Percentiles rank a stretch among this genome's conserved stretches.
Conservation (phyloP, 495 filamentous ascomycete species). For the Penicillium soppii region DNA sequence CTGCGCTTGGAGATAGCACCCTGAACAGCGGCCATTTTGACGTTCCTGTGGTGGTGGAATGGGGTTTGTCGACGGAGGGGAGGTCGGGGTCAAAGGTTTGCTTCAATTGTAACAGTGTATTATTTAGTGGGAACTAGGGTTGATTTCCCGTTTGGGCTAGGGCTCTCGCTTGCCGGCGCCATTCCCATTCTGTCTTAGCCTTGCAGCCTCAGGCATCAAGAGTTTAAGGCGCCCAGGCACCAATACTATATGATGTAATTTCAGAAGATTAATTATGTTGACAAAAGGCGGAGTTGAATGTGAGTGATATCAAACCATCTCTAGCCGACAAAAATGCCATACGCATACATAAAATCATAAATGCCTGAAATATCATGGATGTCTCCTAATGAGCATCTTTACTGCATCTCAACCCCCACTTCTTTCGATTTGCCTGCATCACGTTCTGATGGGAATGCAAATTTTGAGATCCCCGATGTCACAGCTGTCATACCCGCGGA, state of each 20-base stretch:
- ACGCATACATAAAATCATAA: constrained; percentile 2
- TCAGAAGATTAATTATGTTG: background rate
- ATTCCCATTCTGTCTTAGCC: constrained; percentile 21
- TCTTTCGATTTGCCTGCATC: constrained; percentile 25
- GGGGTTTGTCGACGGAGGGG: constrained; percentile 40
- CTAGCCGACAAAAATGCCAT: background rate
- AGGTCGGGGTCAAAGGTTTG: constrained; percentile 33
- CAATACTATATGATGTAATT: constrained; percentile 4
- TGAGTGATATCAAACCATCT: background rate
- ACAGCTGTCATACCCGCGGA: constrained; percentile 35
- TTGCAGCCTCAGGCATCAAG: constrained; percentile 2
- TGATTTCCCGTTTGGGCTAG: constrained; percentile 38
- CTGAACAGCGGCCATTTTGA: constrained; percentile 66
- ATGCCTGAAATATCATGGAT: background rate
- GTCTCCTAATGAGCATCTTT: constrained; percentile 6
- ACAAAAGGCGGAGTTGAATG: constrained; percentile 1
- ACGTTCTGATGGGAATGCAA: constrained; percentile 34
- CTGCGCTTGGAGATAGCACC: constrained; percentile 90
- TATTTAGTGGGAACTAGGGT: constrained; percentile 47
- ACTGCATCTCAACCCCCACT: constrained; percentile 53
- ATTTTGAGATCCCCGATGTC: constrained; percentile 40
- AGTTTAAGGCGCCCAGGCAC: constrained; percentile 10
- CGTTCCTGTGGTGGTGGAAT: constrained; percentile 37
- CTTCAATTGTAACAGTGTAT: constrained; percentile 37
- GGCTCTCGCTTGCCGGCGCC: constrained; percentile 45